A percentile compares a stretch with the other conserved stretches of the same genome.
phyloP scores from a whole-genome alignment of 768 basidiomycete genomes.

The Lepiota brunneoincarnata region DNA sequence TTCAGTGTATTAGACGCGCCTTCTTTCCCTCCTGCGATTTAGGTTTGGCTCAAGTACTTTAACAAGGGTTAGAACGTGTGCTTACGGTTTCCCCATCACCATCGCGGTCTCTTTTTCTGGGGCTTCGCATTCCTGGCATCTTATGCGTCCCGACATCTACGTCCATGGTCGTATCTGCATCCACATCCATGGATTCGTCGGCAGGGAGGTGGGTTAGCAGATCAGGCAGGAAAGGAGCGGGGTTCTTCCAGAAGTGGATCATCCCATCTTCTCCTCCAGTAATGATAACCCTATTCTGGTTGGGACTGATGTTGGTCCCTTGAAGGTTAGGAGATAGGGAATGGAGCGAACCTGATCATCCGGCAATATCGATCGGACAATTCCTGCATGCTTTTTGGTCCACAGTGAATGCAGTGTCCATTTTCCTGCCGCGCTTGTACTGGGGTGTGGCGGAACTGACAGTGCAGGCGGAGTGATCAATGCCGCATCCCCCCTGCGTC shows the following conservation, averaged over 20 bases:
- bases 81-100: constrained; percentile 1
- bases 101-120: constrained; percentile 4
- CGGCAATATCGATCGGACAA: constrained; percentile 55
- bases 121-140: not conserved
- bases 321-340: not conserved
- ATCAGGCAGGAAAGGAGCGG: not conserved
- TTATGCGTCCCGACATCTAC: not conserved
- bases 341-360: constrained; percentile 44
- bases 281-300: constrained; percentile 22
- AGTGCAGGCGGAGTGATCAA: constrained; percentile 36
- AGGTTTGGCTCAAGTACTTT: not conserved
- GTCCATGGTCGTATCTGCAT: not conserved
- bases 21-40: constrained; percentile 2
- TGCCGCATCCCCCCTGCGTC: constrained; percentile 54
- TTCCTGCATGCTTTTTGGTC: constrained; percentile 52
- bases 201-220: too few species aligned
- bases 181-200: not conserved
- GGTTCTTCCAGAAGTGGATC: constrained; percentile 23
- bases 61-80: not conserved
- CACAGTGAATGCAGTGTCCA: constrained; percentile 54
- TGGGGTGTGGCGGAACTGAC: constrained; percentile 14
- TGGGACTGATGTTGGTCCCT: not conserved
- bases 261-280: constrained; percentile 32
- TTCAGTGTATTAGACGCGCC: not conserved
- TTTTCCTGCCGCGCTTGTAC: constrained; percentile 32